Evolutionary conservation across 2,329 filamentous ascomycete genomes (phyloP).

Genomic region (Botrytis elliptica): DNA sequence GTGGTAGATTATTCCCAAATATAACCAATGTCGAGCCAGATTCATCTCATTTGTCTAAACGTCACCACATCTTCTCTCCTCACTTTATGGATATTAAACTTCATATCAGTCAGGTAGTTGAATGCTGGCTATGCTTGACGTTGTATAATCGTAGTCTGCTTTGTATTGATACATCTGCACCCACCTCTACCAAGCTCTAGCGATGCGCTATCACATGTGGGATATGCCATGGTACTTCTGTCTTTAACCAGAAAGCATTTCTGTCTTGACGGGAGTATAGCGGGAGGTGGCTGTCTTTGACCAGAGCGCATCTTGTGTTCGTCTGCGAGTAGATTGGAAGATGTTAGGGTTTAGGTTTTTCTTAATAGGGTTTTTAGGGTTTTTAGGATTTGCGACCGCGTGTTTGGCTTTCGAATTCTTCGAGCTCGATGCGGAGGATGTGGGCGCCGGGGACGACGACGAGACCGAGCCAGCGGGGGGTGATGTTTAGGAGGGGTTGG

Average conservation of each 20-base stretch:
- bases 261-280: neutral
- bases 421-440: slow-evolving; percentile 84
- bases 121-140: neutral
- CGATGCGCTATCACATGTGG: neutral
- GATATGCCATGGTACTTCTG: neutral
- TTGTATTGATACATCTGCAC: neutral
- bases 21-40: neutral
- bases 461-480: slow-evolving; percentile 80
- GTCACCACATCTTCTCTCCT: neutral
- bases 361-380: neutral
- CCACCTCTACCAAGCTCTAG: no score
- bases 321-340: neutral
- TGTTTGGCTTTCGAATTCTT: slow-evolving; percentile 62
- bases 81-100: no score
- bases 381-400: slow-evolving; percentile 11
- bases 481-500: slow-evolving; percentile 47
- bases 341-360: neutral
- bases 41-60: fast-evolving
- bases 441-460: slow-evolving; percentile 86
- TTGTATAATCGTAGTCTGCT: neutral
- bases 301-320: neutral
- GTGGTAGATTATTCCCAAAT: neutral
- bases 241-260: neutral
- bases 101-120: no score
- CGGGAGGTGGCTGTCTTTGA: neutral